Base-by-base conservation (phyloP, 2,329 filamentous ascomycete species). In the Seiridium unicorne region DNA sequence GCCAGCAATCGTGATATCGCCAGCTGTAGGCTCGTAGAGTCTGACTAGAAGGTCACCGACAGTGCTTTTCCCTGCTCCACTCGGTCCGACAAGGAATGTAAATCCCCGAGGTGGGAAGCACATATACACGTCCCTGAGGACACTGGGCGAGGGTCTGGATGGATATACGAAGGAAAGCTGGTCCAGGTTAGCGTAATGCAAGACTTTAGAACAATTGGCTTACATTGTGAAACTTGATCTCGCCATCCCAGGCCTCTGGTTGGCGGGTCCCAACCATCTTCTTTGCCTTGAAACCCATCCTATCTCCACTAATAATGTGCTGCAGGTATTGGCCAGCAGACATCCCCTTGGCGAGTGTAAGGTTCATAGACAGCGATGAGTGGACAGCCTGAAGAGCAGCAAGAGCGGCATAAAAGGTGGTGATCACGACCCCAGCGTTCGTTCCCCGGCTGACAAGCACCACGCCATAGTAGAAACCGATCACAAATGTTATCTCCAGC, bases 31-130 rank as follows among this genome's bases (percentile, higher is more conserved):
- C 5, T 84, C 78, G 69, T 97, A 97, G 66, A 96, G 90, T 10
- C 88, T 85, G 55, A 93, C 81, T 0, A 98, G 80, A 0, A 98
- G 80, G 69, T 92, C 92, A 1, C 89, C 88, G 1, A 98, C 70
- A 0, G 94, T 98, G 66, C 92, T 97, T 73, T 98, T 98, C 0
- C 94, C 94, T 2, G 92, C 97, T 0, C 95, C 95, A 68, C 92
- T 97, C 67, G 83, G 84, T 0, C 94, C 95, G 55, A 97, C 85
- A 2, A 98, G 80, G 68, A 95, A 97, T 0, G 88, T 92, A 3
- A 89, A 86, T 62, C 90, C 81, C 0, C 90, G 89, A 0, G 89
- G 81, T 0, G 87, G 84, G 60, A 98, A 94, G 64, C 81, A 84
- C 62, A 97, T 40, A 26, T 2, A 26, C 18, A 26, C 18, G 1